Conservation (phyloP, 352 stramenopile species). For the Phytophthora cactorum region DNA sequence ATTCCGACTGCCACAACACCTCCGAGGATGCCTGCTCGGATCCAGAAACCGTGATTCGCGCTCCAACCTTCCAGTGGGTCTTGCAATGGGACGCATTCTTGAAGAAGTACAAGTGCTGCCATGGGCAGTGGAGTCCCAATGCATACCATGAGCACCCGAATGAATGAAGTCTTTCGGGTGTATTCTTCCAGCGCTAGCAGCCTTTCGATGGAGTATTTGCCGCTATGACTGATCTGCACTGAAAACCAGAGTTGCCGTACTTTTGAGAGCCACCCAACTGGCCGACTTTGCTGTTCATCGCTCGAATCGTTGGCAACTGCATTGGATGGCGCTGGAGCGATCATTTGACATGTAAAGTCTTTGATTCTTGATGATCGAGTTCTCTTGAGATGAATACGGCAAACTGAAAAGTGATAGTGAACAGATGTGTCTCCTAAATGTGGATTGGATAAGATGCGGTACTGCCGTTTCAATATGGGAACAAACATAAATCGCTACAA, state of each 20-base stretch:
- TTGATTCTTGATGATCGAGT: not conserved
- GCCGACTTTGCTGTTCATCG: not conserved
- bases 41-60: conserved; percentile 36
- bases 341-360: not conserved
- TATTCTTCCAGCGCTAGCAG: conserved; percentile 28
- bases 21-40: conserved; percentile 13
- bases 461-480: not conserved
- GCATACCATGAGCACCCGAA: conserved; percentile 20
- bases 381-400: not conserved
- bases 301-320: not conserved
- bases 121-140: conserved; percentile 20
- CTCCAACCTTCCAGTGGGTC: conserved; percentile 30
- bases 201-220: conserved; percentile 20
- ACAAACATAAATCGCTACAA: not conserved
- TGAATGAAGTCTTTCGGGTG: conserved; percentile 8
- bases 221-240: conserved; percentile 8
- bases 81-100: conserved; percentile 27
- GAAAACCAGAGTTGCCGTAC: conserved; percentile 1
- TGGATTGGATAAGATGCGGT: not conserved
- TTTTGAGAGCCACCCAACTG: not conserved
- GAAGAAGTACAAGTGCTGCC: conserved; percentile 11
- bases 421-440: not conserved
- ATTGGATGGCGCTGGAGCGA: not conserved
- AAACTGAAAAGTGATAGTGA: not conserved
- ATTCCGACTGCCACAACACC: conserved; percentile 12